Conservation (phyloP, 1,139 yeast genomes). For the Debaryomycetaceae sp. region DNA sequence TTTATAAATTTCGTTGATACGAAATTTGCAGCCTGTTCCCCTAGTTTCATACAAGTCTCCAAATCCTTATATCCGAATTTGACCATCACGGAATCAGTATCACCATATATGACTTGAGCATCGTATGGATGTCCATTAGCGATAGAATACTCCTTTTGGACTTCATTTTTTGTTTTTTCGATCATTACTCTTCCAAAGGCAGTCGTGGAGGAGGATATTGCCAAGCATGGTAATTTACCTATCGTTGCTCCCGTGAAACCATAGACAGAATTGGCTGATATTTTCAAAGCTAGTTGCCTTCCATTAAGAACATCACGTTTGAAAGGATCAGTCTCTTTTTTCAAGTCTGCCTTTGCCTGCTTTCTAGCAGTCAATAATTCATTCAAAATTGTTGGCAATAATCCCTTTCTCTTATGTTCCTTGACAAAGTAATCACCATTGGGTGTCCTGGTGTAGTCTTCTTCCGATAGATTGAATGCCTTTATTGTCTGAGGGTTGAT, state of each 20-base stretch:
- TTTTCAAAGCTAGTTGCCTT: slow-evolving; percentile 92
- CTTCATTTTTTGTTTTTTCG: slow-evolving; percentile 83
- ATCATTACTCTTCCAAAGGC: slow-evolving; percentile 97
- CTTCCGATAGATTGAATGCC: slow-evolving; percentile 58
- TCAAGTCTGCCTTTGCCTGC: slow-evolving; percentile 84
- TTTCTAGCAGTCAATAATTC: slow-evolving; percentile 91
- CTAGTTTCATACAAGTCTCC: slow-evolving; percentile 81
- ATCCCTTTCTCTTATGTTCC: slow-evolving; percentile 66
- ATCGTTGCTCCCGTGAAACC: slow-evolving; percentile 99
- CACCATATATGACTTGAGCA: slow-evolving; percentile 94
- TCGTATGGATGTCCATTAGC: slow-evolving; percentile 80
- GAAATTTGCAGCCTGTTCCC: slow-evolving; percentile 88
- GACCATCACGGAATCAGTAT: slow-evolving; percentile 99
- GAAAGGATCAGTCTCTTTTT: slow-evolving; percentile 92
- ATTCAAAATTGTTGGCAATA: slow-evolving; percentile 85
- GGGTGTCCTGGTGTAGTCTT: slow-evolving; percentile 85
- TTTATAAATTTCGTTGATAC: slow-evolving; percentile 76
- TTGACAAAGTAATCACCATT: slow-evolving; percentile 93
- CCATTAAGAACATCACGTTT: slow-evolving; percentile 92
- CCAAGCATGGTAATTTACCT: slow-evolving; percentile 94
- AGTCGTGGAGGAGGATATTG: slow-evolving; percentile 93
- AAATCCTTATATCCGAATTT: slow-evolving; percentile 88
- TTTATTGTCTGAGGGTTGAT: slow-evolving; percentile 68
- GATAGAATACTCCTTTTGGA: slow-evolving; percentile 71
- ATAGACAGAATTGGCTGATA: slow-evolving; percentile 96